These are phyloP conservation scores for Dactylella cylindrospora DNA, from an alignment of 2,329 filamentous ascomycete genomes.

Conservation along the genomic window DNA sequence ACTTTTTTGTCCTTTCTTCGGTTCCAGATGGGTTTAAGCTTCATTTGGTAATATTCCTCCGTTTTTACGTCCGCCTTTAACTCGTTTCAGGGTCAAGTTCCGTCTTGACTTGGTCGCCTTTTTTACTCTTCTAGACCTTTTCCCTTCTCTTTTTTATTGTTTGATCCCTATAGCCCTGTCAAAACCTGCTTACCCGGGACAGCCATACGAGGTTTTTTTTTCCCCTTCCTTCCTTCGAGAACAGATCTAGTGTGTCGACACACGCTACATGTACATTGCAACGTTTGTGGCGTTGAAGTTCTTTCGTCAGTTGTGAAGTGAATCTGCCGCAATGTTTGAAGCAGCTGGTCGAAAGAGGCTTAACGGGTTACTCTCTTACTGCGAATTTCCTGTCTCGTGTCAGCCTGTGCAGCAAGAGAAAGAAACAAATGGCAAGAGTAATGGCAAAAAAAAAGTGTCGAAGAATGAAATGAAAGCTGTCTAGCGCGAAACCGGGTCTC, in stretches of 20 bases:
- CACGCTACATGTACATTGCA: too few relatives aligned
- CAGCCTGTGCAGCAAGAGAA: conserved; percentile 36
- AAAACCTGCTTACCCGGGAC: too few relatives aligned
- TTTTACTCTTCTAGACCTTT: conserved; percentile 7
- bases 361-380: conserved; percentile 12
- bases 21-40: conserved; percentile 26
- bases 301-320: too few relatives aligned
- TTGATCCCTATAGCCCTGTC: too few relatives aligned
- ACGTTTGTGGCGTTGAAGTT: too few relatives aligned
- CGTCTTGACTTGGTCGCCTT: conserved; percentile 36
- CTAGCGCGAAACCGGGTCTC: conserved; percentile 43
- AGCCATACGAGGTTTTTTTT: conserved; percentile 15
- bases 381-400: conserved; percentile 42
- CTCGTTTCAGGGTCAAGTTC: conserved; percentile 40
- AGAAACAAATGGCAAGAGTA: conserved; percentile 6
- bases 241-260: too few relatives aligned
- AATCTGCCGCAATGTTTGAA: conserved; percentile 21
- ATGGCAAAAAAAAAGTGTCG: not conserved
- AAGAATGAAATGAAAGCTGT: conserved; percentile 7
- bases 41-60: conserved; percentile 42
- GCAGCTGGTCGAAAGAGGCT: conserved; percentile 27
- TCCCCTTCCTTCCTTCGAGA: too few relatives aligned
- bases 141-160: not conserved
- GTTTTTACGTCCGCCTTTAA: conserved; percentile 36
- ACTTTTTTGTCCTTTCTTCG: not conserved